These are phyloP conservation scores for Xylaria sp. DNA, from an alignment of 2,329 filamentous ascomycete genomes.

Conservation along the genomic window DNA sequence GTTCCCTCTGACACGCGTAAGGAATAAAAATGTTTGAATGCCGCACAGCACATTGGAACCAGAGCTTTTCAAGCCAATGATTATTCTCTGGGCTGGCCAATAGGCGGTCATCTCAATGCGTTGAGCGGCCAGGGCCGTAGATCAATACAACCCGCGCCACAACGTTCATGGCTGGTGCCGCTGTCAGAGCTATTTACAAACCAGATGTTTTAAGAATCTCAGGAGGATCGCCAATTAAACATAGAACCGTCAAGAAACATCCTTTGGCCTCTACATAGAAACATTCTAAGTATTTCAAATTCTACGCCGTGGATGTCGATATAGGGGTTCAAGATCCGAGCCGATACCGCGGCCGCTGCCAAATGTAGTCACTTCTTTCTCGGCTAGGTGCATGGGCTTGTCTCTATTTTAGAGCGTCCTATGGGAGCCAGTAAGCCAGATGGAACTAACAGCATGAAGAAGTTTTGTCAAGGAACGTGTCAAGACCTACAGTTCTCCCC, in stretches of 20 bases:
- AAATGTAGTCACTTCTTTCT: conserved; percentile 5
- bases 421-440: conserved; percentile 6
- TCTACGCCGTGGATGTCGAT: conserved; percentile 9
- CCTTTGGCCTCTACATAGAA: conserved; percentile 21
- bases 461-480: conserved; percentile 12
- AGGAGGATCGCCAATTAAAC: conserved; percentile 19
- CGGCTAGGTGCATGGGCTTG: conserved; percentile 21
- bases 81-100: conserved; percentile 2
- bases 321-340: conserved; percentile 17
- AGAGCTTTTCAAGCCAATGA: conserved; percentile 1
- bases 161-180: conserved; percentile 8
- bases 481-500: conserved; percentile 12
- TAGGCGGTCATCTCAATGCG: conserved; percentile 12
- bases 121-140: conserved; percentile 14
- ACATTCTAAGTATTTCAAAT: conserved; percentile 12
- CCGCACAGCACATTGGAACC: conserved; percentile 1
- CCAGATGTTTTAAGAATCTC: conserved; percentile 24
- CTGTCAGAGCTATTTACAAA: too few relatives aligned
- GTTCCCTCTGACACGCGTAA: background rate
- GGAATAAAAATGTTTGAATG: background rate
- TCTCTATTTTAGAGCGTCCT: conserved; percentile 16
- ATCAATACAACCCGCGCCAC: conserved; percentile 14
- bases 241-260: conserved; percentile 6
- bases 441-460: conserved; percentile 9
- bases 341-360: background rate